Conservation (phyloP, 2,329 filamentous ascomycete genomes). For the Zymoseptoria pseudotritici region DNA sequence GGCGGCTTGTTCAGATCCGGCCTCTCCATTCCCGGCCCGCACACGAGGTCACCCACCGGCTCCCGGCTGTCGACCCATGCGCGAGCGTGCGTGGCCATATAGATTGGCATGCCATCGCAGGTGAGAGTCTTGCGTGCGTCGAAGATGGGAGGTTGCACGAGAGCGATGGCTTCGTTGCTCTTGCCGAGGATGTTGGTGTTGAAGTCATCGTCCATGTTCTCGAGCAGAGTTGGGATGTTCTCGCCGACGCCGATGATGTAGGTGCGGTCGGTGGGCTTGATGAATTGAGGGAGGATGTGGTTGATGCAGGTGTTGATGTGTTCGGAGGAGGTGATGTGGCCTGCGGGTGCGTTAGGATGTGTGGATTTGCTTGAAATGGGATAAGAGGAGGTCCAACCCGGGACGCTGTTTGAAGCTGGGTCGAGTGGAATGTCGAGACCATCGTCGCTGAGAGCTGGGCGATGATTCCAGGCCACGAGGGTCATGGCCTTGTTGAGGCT, state of each 20-base stretch:
- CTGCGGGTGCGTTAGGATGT: slow-evolving; percentile 17
- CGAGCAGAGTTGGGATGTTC: background rate
- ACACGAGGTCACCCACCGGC: background rate
- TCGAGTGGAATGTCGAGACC: slow-evolving; percentile 48
- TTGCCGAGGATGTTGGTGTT: background rate
- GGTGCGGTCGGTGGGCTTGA: slow-evolving; percentile 44
- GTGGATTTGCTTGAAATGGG: background rate
- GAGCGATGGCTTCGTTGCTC: background rate
- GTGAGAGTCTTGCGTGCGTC: background rate
- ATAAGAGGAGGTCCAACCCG: slow-evolving; percentile 18
- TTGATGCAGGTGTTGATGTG: slow-evolving; percentile 65
- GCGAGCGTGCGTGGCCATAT: background rate
- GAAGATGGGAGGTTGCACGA: background rate
- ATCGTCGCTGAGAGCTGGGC: slow-evolving; percentile 50
- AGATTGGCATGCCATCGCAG: background rate
- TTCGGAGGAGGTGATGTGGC: slow-evolving; percentile 48
- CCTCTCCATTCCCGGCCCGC: background rate
- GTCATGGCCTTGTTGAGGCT: slow-evolving; percentile 55
- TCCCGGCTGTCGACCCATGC: background rate
- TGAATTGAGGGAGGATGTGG: slow-evolving; percentile 46
- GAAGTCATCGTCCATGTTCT: background rate
- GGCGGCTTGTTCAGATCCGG: background rate
- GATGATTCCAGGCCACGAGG: slow-evolving; percentile 46
- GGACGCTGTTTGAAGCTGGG: slow-evolving; percentile 49
- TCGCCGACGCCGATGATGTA: slow-evolving; percentile 63